phyloP scores from a whole-genome alignment of 2,329 filamentous ascomycete genomes.

The Neoarthrinium moseri region DNA sequence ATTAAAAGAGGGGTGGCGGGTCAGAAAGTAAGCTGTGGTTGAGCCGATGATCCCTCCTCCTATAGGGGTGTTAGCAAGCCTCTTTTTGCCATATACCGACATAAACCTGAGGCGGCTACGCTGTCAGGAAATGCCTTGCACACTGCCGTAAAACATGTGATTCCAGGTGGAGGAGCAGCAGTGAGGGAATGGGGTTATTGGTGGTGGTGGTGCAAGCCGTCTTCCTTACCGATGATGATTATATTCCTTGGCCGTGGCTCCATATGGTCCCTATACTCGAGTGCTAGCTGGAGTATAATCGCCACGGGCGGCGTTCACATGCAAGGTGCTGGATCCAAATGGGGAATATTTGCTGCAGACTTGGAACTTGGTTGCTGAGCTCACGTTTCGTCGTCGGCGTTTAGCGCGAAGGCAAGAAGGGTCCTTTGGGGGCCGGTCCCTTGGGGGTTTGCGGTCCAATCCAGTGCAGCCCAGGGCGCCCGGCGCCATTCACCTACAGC shows the following conservation, averaged over 20 bases:
- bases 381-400: neutral
- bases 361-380: neutral
- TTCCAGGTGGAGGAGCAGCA: too few relatives aligned
- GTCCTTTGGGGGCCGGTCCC: too few relatives aligned
- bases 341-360: neutral
- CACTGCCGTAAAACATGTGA: too few relatives aligned
- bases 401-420: neutral
- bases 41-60: conserved; percentile 92
- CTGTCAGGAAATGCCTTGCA: too few relatives aligned
- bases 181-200: too few relatives aligned
- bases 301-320: neutral
- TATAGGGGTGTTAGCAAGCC: conserved; percentile 28
- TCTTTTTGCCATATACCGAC: neutral
- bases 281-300: neutral
- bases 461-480: too few relatives aligned
- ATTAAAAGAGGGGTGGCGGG: conserved; percentile 79
- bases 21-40: conserved; percentile 88
- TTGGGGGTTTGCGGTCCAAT: too few relatives aligned
- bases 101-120: too few relatives aligned
- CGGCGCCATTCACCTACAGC: too few relatives aligned
- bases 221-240: conserved; percentile 32
- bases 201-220: too few relatives aligned
- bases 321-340: conserved; percentile 2
- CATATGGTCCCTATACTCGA: conserved; percentile 4
- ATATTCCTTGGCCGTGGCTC: conserved; percentile 12